phyloP scores from a whole-genome alignment of 2,329 filamentous ascomycete species.

The Botrytis tulipae region DNA sequence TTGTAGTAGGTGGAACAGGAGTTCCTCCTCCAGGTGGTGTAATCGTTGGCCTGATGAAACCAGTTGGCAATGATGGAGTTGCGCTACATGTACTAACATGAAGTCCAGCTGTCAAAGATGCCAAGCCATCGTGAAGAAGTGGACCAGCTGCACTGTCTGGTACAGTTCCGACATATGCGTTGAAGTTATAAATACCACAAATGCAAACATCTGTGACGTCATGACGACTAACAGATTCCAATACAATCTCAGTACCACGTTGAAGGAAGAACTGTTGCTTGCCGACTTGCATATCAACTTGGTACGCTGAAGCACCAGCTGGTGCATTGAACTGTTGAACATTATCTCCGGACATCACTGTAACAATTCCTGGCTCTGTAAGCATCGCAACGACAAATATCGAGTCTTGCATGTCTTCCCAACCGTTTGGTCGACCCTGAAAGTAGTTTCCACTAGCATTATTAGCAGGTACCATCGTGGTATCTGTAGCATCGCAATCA shows the following conservation, averaged over 20 bases:
- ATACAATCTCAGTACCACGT: slow-evolving; percentile 21
- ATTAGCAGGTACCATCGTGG: slow-evolving; percentile 34
- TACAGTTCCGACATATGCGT: slow-evolving; percentile 32
- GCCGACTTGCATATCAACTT: slow-evolving; percentile 28
- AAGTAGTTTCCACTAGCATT: slow-evolving; percentile 28
- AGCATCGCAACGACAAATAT: slow-evolving; percentile 36
- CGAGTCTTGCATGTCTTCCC: slow-evolving; percentile 36
- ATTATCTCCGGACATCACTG: slow-evolving; percentile 34
- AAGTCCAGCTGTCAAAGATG: slow-evolving; percentile 37
- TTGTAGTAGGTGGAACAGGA: slow-evolving; percentile 18
- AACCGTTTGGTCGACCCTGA: slow-evolving; percentile 32
- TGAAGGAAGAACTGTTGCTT: slow-evolving; percentile 29
- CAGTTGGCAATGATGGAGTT: slow-evolving; percentile 38
- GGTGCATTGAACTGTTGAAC: slow-evolving; percentile 27
- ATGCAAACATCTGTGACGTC: slow-evolving; percentile 27
- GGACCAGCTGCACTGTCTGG: slow-evolving; percentile 30
- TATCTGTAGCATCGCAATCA: slow-evolving; percentile 38
- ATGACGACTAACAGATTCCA: slow-evolving; percentile 26
- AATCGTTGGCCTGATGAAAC: slow-evolving; percentile 27
- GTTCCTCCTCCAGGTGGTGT: slow-evolving; percentile 21
- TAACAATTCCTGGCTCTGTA: slow-evolving; percentile 33
- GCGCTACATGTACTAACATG: slow-evolving; percentile 38
- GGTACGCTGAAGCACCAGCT: slow-evolving; percentile 27
- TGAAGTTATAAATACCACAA: slow-evolving; percentile 33
- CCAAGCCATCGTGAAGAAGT: slow-evolving; percentile 33